These are phyloP conservation scores for Anaeramoeba flamelloides DNA, from an alignment of 78 protist genomes.

Conservation along the genomic window DNA sequence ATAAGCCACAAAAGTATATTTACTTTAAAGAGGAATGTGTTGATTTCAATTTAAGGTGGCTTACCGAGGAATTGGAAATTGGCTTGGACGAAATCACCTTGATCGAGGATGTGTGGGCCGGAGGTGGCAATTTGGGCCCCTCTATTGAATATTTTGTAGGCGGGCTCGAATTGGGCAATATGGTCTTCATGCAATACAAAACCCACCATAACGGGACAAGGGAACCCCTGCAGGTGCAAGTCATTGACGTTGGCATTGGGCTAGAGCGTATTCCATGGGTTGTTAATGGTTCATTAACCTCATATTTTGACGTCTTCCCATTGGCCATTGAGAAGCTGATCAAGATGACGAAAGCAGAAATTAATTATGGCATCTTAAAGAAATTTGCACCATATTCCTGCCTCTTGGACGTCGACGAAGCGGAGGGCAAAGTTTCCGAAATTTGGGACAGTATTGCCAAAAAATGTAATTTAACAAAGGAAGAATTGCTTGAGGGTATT, in stretches of 20 bases:
- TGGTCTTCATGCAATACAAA: constrained; percentile 26
- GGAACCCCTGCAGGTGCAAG: constrained; percentile 7
- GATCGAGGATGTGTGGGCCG: constrained; percentile 28
- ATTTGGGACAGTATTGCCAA: neutral
- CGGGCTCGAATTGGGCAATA: constrained; percentile 36
- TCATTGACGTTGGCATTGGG: constrained; percentile 32
- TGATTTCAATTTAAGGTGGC: constrained; percentile 21
- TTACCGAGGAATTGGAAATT: neutral
- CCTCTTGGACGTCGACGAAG: constrained; percentile 26
- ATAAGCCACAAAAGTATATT: neutral
- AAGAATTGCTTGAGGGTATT: too few relatives aligned
- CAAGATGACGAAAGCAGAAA: too few relatives aligned
- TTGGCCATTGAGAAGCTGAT: constrained; percentile 6
- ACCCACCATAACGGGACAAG: neutral
- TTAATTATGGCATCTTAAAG: neutral
- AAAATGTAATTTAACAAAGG: neutral
- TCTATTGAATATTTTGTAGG: constrained; percentile 32
- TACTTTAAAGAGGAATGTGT: constrained; percentile 18
- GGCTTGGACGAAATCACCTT: constrained; percentile 8
- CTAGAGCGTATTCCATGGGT: constrained; percentile 29
- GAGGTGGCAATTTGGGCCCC: constrained; percentile 35
- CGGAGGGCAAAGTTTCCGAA: constrained; percentile 8
- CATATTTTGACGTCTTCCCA: constrained; percentile 18
- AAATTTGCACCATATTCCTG: constrained; percentile 16
- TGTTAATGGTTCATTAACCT: constrained; percentile 28